Percentiles rank a stretch among this genome's conserved stretches.
phyloP scores from a whole-genome alignment of 208 protist genomes.

The Leptomonas pyrrhocoris region DNA sequence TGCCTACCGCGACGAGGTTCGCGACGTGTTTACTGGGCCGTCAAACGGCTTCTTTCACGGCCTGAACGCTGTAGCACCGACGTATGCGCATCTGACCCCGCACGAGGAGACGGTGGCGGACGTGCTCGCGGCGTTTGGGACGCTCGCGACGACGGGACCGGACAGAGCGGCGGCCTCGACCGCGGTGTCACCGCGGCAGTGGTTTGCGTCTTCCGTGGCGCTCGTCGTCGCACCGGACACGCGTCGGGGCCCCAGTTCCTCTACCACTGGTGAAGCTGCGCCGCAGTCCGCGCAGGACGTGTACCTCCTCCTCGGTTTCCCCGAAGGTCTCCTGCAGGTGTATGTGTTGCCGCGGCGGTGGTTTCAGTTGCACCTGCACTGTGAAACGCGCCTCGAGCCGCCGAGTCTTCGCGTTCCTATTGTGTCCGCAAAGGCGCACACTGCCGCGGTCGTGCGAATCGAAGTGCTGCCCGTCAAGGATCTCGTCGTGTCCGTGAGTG shows the following conservation, averaged over 20 bases:
- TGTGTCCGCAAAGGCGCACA: slow-evolving; percentile 49
- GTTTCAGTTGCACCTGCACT: slow-evolving; percentile 59
- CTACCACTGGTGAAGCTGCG: slow-evolving; percentile 18
- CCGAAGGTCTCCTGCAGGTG: slow-evolving; percentile 71
- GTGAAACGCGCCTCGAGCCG: slow-evolving; percentile 58
- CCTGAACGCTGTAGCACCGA: slow-evolving; percentile 72
- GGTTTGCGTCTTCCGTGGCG: slow-evolving; percentile 72
- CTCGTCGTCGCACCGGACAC: slow-evolving; percentile 36
- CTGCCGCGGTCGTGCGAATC: slow-evolving; percentile 56
- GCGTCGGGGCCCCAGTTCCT: neutral
- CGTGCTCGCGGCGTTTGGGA: slow-evolving; percentile 69
- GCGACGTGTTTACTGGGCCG: slow-evolving; percentile 80
- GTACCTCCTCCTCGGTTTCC: slow-evolving; percentile 78
- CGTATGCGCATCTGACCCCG: slow-evolving; percentile 79
- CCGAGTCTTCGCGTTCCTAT: slow-evolving; percentile 52
- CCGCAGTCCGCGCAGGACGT: slow-evolving; percentile 6
- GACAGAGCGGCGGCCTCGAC: neutral
- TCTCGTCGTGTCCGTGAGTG: slow-evolving; percentile 67
- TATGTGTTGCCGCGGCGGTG: slow-evolving; percentile 65
- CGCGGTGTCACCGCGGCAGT: slow-evolving; percentile 24
- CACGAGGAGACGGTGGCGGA: slow-evolving; percentile 52
- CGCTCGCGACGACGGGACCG: neutral
- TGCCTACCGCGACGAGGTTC: slow-evolving; percentile 78
- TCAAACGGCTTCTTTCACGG: slow-evolving; percentile 82
- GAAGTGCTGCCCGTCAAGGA: slow-evolving; percentile 51